A percentile compares a stretch with the other conserved stretches of the same genome.
Conservation (phyloP, 1,139 yeast species). For the Hanseniaspora uvarum region DNA sequence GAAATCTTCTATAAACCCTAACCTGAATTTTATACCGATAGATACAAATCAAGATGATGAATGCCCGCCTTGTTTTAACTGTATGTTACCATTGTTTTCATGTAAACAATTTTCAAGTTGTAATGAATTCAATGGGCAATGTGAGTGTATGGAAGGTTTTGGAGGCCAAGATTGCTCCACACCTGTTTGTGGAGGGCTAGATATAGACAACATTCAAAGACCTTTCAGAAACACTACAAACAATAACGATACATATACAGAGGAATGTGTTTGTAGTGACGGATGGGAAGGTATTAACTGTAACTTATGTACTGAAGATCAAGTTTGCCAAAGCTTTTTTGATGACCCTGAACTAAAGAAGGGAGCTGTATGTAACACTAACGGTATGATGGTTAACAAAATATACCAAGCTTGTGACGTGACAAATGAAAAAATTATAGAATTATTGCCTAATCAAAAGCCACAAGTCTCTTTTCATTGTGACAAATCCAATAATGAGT, state of each 20-base stretch:
- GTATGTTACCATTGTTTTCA: slow-evolving; percentile 80
- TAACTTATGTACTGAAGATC: slow-evolving; percentile 63
- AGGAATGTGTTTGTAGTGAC: slow-evolving; percentile 54
- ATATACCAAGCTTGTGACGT: slow-evolving; percentile 92
- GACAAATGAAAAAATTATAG: slow-evolving; percentile 73
- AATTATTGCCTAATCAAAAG: slow-evolving; percentile 62
- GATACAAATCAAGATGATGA: slow-evolving; percentile 32
- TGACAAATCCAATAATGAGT: slow-evolving; percentile 50
- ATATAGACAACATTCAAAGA: slow-evolving; percentile 54
- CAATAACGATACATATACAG: slow-evolving; percentile 20
- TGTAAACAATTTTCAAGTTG: slow-evolving; percentile 85
- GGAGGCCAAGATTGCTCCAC: slow-evolving; percentile 87
- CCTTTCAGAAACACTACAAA: slow-evolving; percentile 46
- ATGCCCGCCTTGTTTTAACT: slow-evolving; percentile 86
- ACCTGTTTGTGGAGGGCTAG: slow-evolving; percentile 78
- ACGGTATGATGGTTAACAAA: slow-evolving; percentile 74
- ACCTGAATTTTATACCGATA: not conserved
- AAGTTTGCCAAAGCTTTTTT: slow-evolving; percentile 73
- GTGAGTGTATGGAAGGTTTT: slow-evolving; percentile 86
- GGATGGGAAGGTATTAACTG: slow-evolving; percentile 97
- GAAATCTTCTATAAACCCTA: not conserved
- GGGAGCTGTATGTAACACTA: slow-evolving; percentile 72
- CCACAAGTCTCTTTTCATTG: slow-evolving; percentile 94
- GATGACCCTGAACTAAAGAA: slow-evolving; percentile 58
- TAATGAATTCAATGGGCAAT: slow-evolving; percentile 76